Base-by-base conservation (phyloP, 2,329 filamentous ascomycete species). In the Aspergillus costaricaensis region DNA sequence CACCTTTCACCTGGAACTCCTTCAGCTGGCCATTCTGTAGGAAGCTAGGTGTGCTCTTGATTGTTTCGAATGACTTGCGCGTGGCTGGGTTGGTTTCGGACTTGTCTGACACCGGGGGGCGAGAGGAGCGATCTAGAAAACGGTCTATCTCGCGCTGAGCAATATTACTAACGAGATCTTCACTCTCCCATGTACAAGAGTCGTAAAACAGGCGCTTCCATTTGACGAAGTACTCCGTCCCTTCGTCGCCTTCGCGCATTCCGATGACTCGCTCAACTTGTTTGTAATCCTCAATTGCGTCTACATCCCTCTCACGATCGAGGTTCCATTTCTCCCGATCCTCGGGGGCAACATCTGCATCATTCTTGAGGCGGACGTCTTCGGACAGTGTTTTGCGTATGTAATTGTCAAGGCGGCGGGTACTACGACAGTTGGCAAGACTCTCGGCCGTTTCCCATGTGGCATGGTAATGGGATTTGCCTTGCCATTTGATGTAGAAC, bases 201-300 rank as follows among this genome's bases (percentile, higher is more conserved):
- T 98, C 93, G 73, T 99, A 99, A 55, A 89, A 91, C 55, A 98
- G 85, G 10, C 91, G 91, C 77, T 95, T 96, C 92, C 95, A 99
- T 80, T 99, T 99, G 77, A 98, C 90, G 65, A 88, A 91, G 76
- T 99, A 99, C 74, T 98, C 92, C 0, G 86, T 86, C 52, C 88
- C 91, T 8, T 91, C 89, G 14, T 95, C 92, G 23, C 89, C 90
- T 60, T 92, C 87, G 64, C 91, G 88, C 60, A 89, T 86, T 57
- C 91, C 91, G 68, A 99, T 96, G 60, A 99, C 89, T 68, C 95
- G 88, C 76, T 99, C 95, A 32, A 97, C 92, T 68, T 95, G 89
- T 64, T 91, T 95, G 76, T 91, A 96, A 71, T 98, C 93, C 64
- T 91, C 89, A 55, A 96, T 85, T 2, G 92, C 90, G 74, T 98